Evolutionary conservation across 345 rosid species (phyloP).

Genomic region (Camelina sativa): DNA sequence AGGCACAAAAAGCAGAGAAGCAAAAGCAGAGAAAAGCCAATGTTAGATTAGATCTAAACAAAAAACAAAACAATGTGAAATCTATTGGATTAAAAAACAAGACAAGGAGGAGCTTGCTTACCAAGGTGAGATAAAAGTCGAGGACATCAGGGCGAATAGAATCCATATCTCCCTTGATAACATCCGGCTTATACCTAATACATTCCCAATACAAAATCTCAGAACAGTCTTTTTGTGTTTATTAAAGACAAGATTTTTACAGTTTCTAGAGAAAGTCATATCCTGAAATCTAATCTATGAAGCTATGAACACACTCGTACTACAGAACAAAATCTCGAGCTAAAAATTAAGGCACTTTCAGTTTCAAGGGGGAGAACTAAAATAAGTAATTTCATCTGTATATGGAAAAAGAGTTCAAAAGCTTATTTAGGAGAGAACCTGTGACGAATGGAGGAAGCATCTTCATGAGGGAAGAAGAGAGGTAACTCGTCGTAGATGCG

Average conservation of each 20-base stretch:
- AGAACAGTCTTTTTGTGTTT: background rate
- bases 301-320: background rate
- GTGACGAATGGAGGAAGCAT: constrained; percentile 56
- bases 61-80: background rate
- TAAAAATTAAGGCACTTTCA: too few relatives aligned
- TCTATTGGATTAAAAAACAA: background rate
- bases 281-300: background rate
- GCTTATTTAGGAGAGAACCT: constrained; percentile 43
- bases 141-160: constrained; percentile 71
- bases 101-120: constrained; percentile 22
- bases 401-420: too few relatives aligned
- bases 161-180: constrained; percentile 97
- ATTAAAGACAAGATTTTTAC: too few relatives aligned
- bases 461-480: constrained; percentile 61
- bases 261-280: too few relatives aligned
- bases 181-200: constrained; percentile 73
- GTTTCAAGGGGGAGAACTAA: too few relatives aligned
- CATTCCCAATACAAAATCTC: constrained; percentile 4
- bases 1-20: constrained; percentile 12
- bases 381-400: too few relatives aligned
- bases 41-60: background rate
- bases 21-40: constrained; percentile 18
- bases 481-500: constrained; percentile 93
- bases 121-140: constrained; percentile 66
- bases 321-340: background rate